phyloP scores from a whole-genome alignment of 129 eudicot species.

The Pulicaria dysenterica region DNA sequence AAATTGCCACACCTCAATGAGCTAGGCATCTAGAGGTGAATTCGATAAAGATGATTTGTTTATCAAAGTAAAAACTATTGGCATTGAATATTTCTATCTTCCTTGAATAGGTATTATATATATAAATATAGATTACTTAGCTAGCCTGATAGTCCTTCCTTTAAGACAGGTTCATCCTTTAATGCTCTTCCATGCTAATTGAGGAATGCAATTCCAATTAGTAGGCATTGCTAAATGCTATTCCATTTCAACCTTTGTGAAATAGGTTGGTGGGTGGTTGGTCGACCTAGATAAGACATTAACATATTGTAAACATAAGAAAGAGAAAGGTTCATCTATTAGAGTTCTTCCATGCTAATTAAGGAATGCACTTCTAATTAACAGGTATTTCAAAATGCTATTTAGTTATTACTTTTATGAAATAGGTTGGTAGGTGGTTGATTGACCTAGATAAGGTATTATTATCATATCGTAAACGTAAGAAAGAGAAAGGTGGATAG shows the following conservation, averaged over 20 bases:
- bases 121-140: conserved; percentile 13
- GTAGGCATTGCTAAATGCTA: not conserved
- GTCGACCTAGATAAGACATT: not conserved
- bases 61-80: not conserved
- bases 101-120: not conserved
- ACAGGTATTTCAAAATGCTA: too few species aligned
- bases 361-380: too few species aligned
- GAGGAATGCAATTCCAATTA: not conserved
- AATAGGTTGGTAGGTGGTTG: too few species aligned
- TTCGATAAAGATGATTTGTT: not conserved
- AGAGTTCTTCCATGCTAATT: too few species aligned
- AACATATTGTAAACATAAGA: too few species aligned
- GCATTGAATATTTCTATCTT: not conserved
- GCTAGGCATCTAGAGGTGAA: too few species aligned
- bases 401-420: too few species aligned
- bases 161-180: not conserved
- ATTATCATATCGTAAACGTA: too few species aligned
- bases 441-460: too few species aligned
- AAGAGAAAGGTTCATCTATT: too few species aligned
- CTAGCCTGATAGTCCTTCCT: not conserved
- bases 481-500: not conserved
- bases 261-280: conserved; percentile 1
- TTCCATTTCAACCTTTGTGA: not conserved
- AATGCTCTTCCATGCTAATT: conserved; percentile 5
- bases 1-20: not conserved